Evolutionary conservation across 768 basidiomycete genomes (phyloP).

Genomic region (Tylopilus sp.): DNA sequence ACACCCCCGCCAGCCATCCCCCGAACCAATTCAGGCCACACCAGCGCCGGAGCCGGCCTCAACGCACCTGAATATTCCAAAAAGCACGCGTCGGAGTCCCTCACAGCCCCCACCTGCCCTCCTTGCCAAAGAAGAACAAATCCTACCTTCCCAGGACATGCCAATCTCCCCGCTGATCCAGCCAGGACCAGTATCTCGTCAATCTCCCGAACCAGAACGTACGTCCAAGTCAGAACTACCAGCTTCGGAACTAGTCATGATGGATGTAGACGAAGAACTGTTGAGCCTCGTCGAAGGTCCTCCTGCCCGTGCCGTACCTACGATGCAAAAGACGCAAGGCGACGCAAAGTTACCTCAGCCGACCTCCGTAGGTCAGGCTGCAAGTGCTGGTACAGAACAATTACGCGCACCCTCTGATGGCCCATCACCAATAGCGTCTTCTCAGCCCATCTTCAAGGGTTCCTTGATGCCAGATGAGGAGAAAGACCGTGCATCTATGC

Average conservation of each 20-base stretch:
- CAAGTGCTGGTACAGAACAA: background rate
- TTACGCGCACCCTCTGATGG: constrained; percentile 3
- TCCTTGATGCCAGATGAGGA: constrained; percentile 16
- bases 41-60: background rate
- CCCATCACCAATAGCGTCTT: background rate
- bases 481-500: constrained; percentile 55
- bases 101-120: constrained; percentile 7
- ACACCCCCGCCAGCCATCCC: constrained; percentile 1
- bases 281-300: constrained; percentile 65
- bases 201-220: constrained; percentile 7
- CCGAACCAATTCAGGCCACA: background rate
- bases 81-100: constrained; percentile 7
- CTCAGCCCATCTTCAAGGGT: constrained; percentile 9
- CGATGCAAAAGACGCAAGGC: background rate
- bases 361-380: background rate
- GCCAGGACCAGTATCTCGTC: constrained; percentile 5
- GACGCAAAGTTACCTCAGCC: background rate
- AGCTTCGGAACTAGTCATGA: constrained; percentile 29
- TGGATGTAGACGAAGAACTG: constrained; percentile 58
- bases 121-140: constrained; percentile 2
- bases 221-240: constrained; percentile 1
- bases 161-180: background rate
- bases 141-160: background rate
- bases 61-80: background rate
- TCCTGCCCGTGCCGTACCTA: constrained; percentile 3